A percentile compares a stretch with the other conserved stretches of the same genome.
These are phyloP conservation scores for Mucor irregularis DNA, from an alignment of 371 early-diverging fungal species.

Conservation along the genomic window DNA sequence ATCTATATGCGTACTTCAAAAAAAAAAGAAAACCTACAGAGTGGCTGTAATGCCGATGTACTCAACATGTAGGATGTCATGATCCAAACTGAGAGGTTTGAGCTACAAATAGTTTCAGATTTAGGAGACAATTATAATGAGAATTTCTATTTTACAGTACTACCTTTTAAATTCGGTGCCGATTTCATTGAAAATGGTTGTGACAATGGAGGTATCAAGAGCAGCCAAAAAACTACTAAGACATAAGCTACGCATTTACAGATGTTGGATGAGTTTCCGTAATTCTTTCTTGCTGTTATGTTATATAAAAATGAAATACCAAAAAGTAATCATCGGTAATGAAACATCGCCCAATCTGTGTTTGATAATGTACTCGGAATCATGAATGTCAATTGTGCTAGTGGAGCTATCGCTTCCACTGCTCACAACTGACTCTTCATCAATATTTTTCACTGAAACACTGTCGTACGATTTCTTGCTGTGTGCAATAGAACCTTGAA, in stretches of 20 bases:
- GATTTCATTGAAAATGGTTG: slow-evolving; percentile 77
- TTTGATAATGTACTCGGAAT: slow-evolving; percentile 13
- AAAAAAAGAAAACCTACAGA: slow-evolving; percentile 46
- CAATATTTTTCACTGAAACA: neutral
- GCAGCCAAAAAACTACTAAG: slow-evolving; percentile 65
- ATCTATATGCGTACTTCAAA: too few relatives aligned
- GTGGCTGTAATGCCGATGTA: slow-evolving; percentile 71
- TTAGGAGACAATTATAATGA: too few relatives aligned
- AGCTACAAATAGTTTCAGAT: too few relatives aligned
- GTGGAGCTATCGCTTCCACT: neutral
- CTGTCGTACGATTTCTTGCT: neutral
- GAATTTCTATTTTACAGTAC: neutral
- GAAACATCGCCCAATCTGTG: slow-evolving; percentile 13
- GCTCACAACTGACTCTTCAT: slow-evolving; percentile 7
- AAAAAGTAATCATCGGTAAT: slow-evolving; percentile 4
- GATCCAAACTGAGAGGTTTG: slow-evolving; percentile 66
- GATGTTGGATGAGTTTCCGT: neutral
- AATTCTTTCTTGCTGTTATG: too few relatives aligned
- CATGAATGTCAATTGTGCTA: slow-evolving; percentile 1
- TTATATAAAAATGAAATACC: too few relatives aligned
- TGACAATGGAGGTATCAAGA: slow-evolving; percentile 76
- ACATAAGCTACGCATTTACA: slow-evolving; percentile 30
- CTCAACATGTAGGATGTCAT: slow-evolving; percentile 74
- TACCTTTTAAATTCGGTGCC: slow-evolving; percentile 68
- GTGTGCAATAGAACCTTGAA: neutral